Percentiles rank a stretch among this genome's conserved stretches.
These are phyloP conservation scores for Backusella westeae DNA, from an alignment of 192 early-diverging fungal genomes.

Conservation along the genomic window DNA sequence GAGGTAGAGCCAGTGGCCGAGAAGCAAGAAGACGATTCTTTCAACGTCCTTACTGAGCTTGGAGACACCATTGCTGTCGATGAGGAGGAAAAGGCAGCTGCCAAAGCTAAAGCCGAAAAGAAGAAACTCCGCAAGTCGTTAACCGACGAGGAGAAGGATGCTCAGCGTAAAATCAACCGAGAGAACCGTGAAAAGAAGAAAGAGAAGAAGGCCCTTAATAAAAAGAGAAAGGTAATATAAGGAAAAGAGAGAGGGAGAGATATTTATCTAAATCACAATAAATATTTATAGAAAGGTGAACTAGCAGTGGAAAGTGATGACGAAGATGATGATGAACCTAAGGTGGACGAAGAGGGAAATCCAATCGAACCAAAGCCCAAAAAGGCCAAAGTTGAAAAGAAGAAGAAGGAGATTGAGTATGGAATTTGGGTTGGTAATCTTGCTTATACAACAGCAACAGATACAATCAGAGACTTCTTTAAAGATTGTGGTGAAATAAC, in stretches of 20 bases:
- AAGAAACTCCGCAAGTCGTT: constrained; percentile 1
- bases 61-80: not conserved
- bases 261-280: not conserved
- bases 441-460: constrained; percentile 54
- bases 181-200: constrained; percentile 42
- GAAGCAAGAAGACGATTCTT: constrained; percentile 13
- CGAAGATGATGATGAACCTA: constrained; percentile 38
- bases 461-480: constrained; percentile 59
- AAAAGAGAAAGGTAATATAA: constrained; percentile 36
- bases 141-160: constrained; percentile 17
- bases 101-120: constrained; percentile 6
- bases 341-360: constrained; percentile 38
- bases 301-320: constrained; percentile 29
- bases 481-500: constrained; percentile 45
- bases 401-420: constrained; percentile 30
- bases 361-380: constrained; percentile 42
- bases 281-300: constrained; percentile 32
- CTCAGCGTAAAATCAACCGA: constrained; percentile 31
- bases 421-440: constrained; percentile 78
- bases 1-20: not conserved
- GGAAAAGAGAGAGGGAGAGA: not conserved
- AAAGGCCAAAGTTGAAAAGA: constrained; percentile 9
- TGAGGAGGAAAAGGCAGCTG: constrained; percentile 14
- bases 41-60: constrained; percentile 14
- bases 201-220: constrained; percentile 38